A percentile compares a stretch with the other conserved stretches of the same genome.
Conservation (phyloP, 2,329 filamentous ascomycete genomes). For the Hypoxylon sp. region DNA sequence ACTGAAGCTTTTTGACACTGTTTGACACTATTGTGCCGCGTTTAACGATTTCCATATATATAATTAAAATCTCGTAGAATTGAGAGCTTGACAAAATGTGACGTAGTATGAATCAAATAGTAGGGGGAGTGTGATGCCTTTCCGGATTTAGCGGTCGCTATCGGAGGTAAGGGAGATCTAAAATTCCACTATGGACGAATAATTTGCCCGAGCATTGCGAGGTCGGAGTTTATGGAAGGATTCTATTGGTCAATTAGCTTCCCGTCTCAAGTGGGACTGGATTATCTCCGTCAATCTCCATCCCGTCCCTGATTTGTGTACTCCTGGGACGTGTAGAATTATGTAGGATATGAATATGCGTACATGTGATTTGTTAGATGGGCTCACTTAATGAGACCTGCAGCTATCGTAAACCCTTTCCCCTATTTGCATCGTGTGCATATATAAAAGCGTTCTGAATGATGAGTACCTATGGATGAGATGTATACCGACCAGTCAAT, state of each 20-base stretch:
- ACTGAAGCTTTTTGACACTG: neutral
- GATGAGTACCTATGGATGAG: no score
- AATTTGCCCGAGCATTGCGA: conserved; percentile 13
- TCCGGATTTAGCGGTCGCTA: neutral
- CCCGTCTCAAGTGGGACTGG: neutral
- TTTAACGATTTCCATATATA: neutral
- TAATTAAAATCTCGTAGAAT: neutral
- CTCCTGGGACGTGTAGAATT: neutral
- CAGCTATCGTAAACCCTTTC: neutral
- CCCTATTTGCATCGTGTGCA: neutral
- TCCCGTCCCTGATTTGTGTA: neutral
- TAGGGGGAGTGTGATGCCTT: neutral
- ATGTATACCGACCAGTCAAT: neutral
- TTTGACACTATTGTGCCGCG: neutral
- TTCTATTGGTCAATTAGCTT: conserved; percentile 7
- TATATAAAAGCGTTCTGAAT: neutral
- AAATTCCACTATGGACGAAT: neutral
- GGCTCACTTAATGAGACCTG: neutral
- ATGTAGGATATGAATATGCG: no score
- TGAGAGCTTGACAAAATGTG: neutral
- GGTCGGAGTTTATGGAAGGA: neutral
- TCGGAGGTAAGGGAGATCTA: neutral
- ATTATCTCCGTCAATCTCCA: conserved; percentile 10
- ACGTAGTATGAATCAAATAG: neutral
- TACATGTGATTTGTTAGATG: neutral